Percentiles rank a stretch among this genome's conserved stretches.
phyloP scores from a whole-genome alignment of 345 rosid species.

The Pugionium cornutum region DNA sequence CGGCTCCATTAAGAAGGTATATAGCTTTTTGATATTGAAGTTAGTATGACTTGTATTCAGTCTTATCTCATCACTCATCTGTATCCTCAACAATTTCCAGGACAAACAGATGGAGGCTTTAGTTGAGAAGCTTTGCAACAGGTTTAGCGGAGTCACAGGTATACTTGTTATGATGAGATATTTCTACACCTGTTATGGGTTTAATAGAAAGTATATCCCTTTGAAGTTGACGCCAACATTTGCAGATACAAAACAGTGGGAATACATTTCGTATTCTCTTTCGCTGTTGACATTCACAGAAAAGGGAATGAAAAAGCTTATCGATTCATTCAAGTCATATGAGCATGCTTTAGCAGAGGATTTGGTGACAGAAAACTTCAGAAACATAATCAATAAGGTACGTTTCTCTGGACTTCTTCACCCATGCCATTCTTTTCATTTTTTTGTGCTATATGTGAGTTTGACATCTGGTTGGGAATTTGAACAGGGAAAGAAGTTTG shows the following conservation, averaged over 20 bases:
- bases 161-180: slow-evolving; percentile 26
- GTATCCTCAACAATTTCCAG: slow-evolving; percentile 43
- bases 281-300: slow-evolving; percentile 91
- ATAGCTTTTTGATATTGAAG: slow-evolving; percentile 19
- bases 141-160: slow-evolving; percentile 94
- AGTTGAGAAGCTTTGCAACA: slow-evolving; percentile 96
- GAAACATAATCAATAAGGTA: slow-evolving; percentile 89
- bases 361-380: slow-evolving; percentile 79
- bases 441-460: slow-evolving; percentile 23
- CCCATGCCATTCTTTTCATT: slow-evolving; percentile 23
- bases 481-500: slow-evolving; percentile 86
- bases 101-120: slow-evolving; percentile 98
- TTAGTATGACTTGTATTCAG: slow-evolving; percentile 28
- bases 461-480: slow-evolving; percentile 27
- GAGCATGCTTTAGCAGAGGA: slow-evolving; percentile 84
- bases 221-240: slow-evolving; percentile 30
- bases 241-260: slow-evolving; percentile 90
- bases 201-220: slow-evolving; percentile 6
- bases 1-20: slow-evolving; percentile 92
- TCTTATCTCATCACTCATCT: slow-evolving; percentile 20
- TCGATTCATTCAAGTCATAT: slow-evolving; percentile 80
- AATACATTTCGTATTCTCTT: slow-evolving; percentile 89
- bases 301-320: slow-evolving; percentile 87
- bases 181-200: neutral
- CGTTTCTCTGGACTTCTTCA: slow-evolving; percentile 24